Evolutionary conservation across 805 yeast species (phyloP).

Genomic region (Lachancea nothofagi): DNA sequence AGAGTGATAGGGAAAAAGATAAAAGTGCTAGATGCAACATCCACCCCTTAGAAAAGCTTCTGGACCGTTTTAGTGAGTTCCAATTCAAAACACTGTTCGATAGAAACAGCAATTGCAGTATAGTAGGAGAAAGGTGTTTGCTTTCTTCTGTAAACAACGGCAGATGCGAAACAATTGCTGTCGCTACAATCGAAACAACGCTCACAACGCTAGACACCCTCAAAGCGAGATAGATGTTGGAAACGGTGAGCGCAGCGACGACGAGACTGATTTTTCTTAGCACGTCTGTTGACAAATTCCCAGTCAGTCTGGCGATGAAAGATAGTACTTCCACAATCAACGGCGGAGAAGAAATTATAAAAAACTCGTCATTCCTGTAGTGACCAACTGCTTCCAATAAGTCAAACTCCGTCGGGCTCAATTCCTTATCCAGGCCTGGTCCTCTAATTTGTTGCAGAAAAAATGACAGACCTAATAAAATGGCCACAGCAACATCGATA

Average conservation of each 20-base stretch:
- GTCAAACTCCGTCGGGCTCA: slow-evolving; percentile 10
- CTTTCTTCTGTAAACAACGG: slow-evolving; percentile 19
- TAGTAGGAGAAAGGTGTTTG: slow-evolving; percentile 29
- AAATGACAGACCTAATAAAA: slow-evolving; percentile 1
- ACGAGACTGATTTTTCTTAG: slow-evolving; percentile 16
- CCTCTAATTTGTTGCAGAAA: slow-evolving; percentile 1
- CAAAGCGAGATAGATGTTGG: slow-evolving; percentile 16
- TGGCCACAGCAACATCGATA: background rate
- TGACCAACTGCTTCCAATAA: slow-evolving; percentile 10
- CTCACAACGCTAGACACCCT: slow-evolving; percentile 36
- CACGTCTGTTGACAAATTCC: background rate
- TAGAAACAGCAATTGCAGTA: slow-evolving; percentile 41
- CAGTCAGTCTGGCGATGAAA: slow-evolving; percentile 5
- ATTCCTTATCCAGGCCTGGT: background rate
- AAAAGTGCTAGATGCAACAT: slow-evolving; percentile 41
- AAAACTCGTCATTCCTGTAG: slow-evolving; percentile 17
- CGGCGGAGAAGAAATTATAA: slow-evolving; percentile 18
- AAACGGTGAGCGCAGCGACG: slow-evolving; percentile 13
- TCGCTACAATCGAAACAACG: slow-evolving; percentile 36
- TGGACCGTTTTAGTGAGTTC: slow-evolving; percentile 43
- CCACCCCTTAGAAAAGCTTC: slow-evolving; percentile 49
- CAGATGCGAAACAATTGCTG: slow-evolving; percentile 16
- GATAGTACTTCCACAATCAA: slow-evolving; percentile 24
- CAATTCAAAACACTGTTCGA: slow-evolving; percentile 47
- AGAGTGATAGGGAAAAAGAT: slow-evolving; percentile 49